phyloP scores from a whole-genome alignment of 1,139 yeast species.

The Kluyveromyces marxianus region DNA sequence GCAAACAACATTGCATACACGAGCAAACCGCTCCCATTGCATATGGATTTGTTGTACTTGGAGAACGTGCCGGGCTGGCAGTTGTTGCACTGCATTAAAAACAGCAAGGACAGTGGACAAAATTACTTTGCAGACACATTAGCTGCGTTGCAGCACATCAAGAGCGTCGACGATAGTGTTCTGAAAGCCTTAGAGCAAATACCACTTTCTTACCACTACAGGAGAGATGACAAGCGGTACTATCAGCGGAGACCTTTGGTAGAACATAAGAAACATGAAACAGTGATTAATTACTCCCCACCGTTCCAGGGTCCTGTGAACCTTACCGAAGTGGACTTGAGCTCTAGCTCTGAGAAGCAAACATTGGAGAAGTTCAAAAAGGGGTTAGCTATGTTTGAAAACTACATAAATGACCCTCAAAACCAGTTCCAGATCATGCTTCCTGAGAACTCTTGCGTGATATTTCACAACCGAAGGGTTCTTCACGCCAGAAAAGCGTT shows the following conservation, averaged over 20 bases:
- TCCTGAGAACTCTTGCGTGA: slow-evolving; percentile 57
- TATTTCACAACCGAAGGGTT: slow-evolving; percentile 67
- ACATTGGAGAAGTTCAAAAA: slow-evolving; percentile 36
- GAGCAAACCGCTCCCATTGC: slow-evolving; percentile 58
- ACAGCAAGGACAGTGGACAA: slow-evolving; percentile 38
- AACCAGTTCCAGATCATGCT: slow-evolving; percentile 53
- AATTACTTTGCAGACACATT: slow-evolving; percentile 71
- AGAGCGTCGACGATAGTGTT: slow-evolving; percentile 51
- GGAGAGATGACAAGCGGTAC: slow-evolving; percentile 57
- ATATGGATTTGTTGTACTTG: slow-evolving; percentile 73
- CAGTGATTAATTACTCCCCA: slow-evolving; percentile 68
- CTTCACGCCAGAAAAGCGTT: slow-evolving; percentile 65
- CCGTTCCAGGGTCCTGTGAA: slow-evolving; percentile 83
- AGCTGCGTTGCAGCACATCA: slow-evolving; percentile 53
- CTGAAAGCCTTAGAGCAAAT: slow-evolving; percentile 54
- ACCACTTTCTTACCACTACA: slow-evolving; percentile 67
- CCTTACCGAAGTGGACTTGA: slow-evolving; percentile 34
- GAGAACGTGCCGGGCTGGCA: slow-evolving; percentile 85
- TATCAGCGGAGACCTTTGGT: slow-evolving; percentile 59
- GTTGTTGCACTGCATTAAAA: slow-evolving; percentile 57
- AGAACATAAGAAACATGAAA: slow-evolving; percentile 44
- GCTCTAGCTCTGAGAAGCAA: not conserved
- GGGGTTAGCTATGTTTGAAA: slow-evolving; percentile 56
- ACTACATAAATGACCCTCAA: slow-evolving; percentile 44
- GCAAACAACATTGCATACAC: slow-evolving; percentile 66